Base-by-base conservation (phyloP, 1,139 yeast genomes). In the Hyphopichia wangnamkhiaoensis region DNA sequence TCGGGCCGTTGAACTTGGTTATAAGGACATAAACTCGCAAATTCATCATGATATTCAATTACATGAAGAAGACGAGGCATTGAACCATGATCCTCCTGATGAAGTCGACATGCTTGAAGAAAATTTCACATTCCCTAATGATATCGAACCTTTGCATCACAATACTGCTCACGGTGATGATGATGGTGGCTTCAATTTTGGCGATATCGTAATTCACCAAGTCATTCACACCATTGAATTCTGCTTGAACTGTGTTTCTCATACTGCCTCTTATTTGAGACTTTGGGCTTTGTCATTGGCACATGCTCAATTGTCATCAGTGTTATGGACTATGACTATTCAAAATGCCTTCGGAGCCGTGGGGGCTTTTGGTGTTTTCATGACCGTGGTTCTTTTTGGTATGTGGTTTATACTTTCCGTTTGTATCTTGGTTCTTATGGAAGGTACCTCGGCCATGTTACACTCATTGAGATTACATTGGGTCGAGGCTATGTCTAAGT, bases 401-500 rank as follows among this genome's bases (percentile, higher is more conserved):
- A 79, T 85, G 84, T 85, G 94, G 94, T 84, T 85, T 59, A 74
- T 75, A 4, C 67, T 85, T 50, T 83, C 93, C 0, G 85, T 84
- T 23, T 78, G 80, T 53, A 84, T 85, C 47, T 72, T 85, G 59
- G 94, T 85, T 19, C 65, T 82, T 38, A 85, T 85, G 94, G 94
- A 85, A 63, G 94, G 94, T 49, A 85, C 94, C 0, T 84, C 91
- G 27, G 94, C 94, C 32, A 85, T 85, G 94, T 74, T 85, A 59
- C 94, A 85, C 61, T 80, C 91, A 20, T 75, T 85, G 58, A 81
- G 94, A 72, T 74, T 85, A 58, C 94, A 85, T 59, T 85, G 94
- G 94, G 94, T 85, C 41, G 94, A 85, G 61, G 79, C 90, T 29
- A 85, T 85, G 94, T 82, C 90, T 43, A 85, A 85, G 65, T 85